phyloP scores from a whole-genome alignment of 345 rosid species.

The Lepidium sativum region DNA sequence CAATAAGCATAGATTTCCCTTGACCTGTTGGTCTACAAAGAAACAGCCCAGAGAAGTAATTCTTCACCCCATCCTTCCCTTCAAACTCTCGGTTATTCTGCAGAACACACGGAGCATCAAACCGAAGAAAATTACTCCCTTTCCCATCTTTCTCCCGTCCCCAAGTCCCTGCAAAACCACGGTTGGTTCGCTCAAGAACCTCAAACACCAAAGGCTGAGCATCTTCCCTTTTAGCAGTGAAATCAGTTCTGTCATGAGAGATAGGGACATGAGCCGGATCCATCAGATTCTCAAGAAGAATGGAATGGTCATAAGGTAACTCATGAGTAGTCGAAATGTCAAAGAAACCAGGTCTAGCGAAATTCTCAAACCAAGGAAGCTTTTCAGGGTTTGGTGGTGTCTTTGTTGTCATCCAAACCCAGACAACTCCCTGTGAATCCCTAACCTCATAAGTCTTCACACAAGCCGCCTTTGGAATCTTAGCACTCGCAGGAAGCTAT shows the following conservation, averaged over 20 bases:
- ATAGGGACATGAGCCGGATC: constrained; percentile 96
- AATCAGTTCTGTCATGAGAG: constrained; percentile 87
- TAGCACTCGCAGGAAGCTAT: constrained; percentile 72
- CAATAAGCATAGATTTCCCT: constrained; percentile 94
- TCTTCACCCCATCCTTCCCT: constrained; percentile 57
- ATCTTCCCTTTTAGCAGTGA: constrained; percentile 78
- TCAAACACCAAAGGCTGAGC: constrained; percentile 70
- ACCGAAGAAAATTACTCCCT: constrained; percentile 45
- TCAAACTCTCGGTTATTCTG: constrained; percentile 57
- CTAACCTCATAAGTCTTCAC: constrained; percentile 54
- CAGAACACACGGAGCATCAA: constrained; percentile 79
- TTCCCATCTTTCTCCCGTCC: constrained; percentile 56
- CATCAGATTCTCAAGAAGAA: constrained; percentile 94
- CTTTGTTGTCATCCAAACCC: constrained; percentile 90
- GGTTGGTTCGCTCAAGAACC: constrained; percentile 58
- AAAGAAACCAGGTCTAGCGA: constrained; percentile 65
- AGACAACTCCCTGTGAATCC: constrained; percentile 86
- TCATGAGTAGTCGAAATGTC: constrained; percentile 71
- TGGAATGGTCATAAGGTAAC: constrained; percentile 93
- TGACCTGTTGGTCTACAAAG: constrained; percentile 95
- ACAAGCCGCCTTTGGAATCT: constrained; percentile 80
- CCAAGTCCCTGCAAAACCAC: constrained; percentile 94
- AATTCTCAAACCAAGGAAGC: constrained; percentile 89
- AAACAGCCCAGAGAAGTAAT: constrained; percentile 67
- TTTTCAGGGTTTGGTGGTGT: constrained; percentile 54